Conservation (phyloP, 139 green algal species). For the Picochlorum costavermella region DNA sequence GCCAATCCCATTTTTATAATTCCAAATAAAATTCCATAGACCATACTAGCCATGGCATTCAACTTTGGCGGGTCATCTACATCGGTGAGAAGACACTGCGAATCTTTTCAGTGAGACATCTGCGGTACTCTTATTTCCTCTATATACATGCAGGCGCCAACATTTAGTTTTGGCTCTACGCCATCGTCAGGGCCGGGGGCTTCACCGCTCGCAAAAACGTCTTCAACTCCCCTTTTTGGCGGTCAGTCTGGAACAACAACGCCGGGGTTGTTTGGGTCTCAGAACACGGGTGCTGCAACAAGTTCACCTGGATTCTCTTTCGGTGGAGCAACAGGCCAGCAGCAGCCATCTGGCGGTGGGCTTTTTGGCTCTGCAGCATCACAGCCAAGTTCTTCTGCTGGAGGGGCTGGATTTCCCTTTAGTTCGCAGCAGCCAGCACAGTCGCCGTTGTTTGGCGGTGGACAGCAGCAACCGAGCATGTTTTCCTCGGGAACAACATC, state of each 20-base stretch:
- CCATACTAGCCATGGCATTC: slow-evolving; percentile 10
- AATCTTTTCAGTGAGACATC: not conserved
- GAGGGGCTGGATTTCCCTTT: too few relatives aligned
- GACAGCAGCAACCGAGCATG: too few relatives aligned
- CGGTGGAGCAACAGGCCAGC: not conserved
- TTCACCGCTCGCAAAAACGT: slow-evolving; percentile 15
- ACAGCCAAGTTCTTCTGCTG: slow-evolving; percentile 11
- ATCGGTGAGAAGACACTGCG: not conserved
- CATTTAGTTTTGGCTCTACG: slow-evolving; percentile 24
- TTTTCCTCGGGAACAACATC: not conserved
- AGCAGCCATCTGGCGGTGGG: not conserved
- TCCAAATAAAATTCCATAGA: too few relatives aligned
- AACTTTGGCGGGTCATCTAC: slow-evolving; percentile 9
- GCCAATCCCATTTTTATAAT: too few relatives aligned
- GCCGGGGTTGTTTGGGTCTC: not conserved
- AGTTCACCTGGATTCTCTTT: not conserved
- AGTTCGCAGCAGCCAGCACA: too few relatives aligned
- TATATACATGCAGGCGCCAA: slow-evolving; percentile 1
- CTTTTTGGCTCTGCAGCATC: not conserved
- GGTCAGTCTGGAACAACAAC: not conserved
- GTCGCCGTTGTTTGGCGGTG: too few relatives aligned
- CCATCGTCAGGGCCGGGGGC: slow-evolving; percentile 13
- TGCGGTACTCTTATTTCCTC: not conserved
- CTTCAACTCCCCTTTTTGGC: slow-evolving; percentile 25
- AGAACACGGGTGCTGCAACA: not conserved